Conservation (phyloP, 352 stramenopile genomes). For the Thraustochytrium striatum region DNA sequence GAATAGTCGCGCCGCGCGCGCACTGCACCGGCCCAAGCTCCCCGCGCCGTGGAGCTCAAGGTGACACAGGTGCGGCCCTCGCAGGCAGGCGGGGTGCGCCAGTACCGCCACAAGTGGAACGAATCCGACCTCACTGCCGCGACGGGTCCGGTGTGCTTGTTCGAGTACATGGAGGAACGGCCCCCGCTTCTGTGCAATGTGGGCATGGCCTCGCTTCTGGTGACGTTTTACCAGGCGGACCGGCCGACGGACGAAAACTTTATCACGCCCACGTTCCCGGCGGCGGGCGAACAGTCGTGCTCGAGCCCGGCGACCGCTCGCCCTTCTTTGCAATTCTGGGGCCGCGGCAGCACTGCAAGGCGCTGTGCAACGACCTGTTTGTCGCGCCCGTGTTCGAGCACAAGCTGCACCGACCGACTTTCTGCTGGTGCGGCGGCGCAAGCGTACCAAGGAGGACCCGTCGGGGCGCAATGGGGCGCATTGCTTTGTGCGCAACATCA, state of each 20-base stretch:
- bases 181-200: constrained; percentile 50
- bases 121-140: not conserved
- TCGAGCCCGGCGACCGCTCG: constrained; percentile 52
- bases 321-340: constrained; percentile 55
- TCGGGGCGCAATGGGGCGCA: not conserved
- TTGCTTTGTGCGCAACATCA: constrained; percentile 30
- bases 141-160: constrained; percentile 25
- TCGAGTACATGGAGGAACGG: constrained; percentile 55
- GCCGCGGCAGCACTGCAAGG: constrained; percentile 32
- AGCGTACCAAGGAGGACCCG: not conserved
- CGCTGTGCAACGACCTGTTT: constrained; percentile 54
- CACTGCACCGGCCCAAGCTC: not conserved
- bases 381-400: constrained; percentile 54
- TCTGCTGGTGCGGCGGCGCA: constrained; percentile 53
- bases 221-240: constrained; percentile 51
- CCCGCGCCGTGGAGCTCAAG: not conserved
- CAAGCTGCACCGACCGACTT: constrained; percentile 52
- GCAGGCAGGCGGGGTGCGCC: constrained; percentile 7
- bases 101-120: constrained; percentile 29
- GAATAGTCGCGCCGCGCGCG: not conserved
- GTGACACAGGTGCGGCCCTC: not conserved
- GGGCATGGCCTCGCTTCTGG: constrained; percentile 52
- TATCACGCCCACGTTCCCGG: constrained; percentile 11
- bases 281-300: constrained; percentile 18
- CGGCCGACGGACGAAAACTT: constrained; percentile 28